Base-by-base conservation (phyloP, 2,329 filamentous ascomycete genomes). In the Trichophyton rubrum region DNA sequence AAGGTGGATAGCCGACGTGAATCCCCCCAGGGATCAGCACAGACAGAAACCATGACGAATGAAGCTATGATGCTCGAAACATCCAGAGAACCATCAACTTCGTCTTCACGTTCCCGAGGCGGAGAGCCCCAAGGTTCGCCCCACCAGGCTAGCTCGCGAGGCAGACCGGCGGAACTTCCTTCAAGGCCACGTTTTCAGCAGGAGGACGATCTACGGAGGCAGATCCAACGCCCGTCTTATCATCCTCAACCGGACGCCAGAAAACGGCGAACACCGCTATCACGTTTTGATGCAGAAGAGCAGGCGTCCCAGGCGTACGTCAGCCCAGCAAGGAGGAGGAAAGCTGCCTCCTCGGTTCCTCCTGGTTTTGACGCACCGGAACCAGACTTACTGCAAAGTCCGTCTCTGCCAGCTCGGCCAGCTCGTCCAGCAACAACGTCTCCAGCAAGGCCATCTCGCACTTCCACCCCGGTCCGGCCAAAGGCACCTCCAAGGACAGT, bases 271-370 rank as follows among this genome's bases (percentile, higher is more conserved):
- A 51, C 62, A 17, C 57, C 40, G 33, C 77, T 96, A 11, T 88
- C 81, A 62, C 85, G 87, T 65, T 82, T 90, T 68, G 82, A 83
- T 0, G 80, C 87, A 9, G 90, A 96, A 69, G 87, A 95, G 64
- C 86, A 96, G 71, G 85, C 83, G 56, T 82, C 88, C 13, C 85
- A 95, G 66, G 88, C 86, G 33, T 96, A 97, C 71, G 81, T 96
- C 60, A 96, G 91, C 70, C 89, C 90, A 56, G 88, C 88, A 22
- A 82, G 90, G 66, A 83, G 90, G 68, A 92, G 86, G 72, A 89
- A 61, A 86, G 71, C 73, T 83, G 8, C 80, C 78, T 27, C 78
- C 79, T 56, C 75, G 78, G 20, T 71, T 17, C 73, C 76, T 9
- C 69, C 73, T 41, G 63, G 74, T 30, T 30, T 30, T 30, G 27